Conservation (phyloP, 495 filamentous ascomycete species). For the Parmelia sp. region DNA sequence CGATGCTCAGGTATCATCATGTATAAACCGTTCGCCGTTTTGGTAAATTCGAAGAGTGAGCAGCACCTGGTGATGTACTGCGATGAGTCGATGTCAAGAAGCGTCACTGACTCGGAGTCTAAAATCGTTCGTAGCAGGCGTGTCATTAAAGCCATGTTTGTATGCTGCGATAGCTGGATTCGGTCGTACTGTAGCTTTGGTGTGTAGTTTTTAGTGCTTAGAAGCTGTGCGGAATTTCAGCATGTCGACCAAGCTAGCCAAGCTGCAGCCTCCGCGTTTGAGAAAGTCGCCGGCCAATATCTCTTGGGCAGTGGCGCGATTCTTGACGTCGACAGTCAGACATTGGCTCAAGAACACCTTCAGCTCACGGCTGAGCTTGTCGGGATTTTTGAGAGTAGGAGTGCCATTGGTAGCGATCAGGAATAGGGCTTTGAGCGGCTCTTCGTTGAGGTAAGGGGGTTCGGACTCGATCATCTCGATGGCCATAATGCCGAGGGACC, state of each 20-base stretch:
- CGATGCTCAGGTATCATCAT: slow-evolving; percentile 16
- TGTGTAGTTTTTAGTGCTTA: no score
- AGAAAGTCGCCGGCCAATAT: slow-evolving; percentile 79
- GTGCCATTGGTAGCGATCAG: slow-evolving; percentile 98
- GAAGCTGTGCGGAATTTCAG: slow-evolving; percentile 55
- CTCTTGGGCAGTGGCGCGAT: slow-evolving; percentile 83
- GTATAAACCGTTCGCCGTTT: slow-evolving; percentile 6
- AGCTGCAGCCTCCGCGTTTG: slow-evolving; percentile 58
- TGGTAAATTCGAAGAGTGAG: neutral
- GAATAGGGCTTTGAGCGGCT: slow-evolving; percentile 93
- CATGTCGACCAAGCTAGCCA: slow-evolving; percentile 75
- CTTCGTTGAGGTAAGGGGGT: slow-evolving; percentile 95
- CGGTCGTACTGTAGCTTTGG: neutral
- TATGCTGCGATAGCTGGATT: neutral
- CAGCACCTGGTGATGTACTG: slow-evolving; percentile 6
- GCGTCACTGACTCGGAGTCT: slow-evolving; percentile 10
- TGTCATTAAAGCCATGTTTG: neutral
- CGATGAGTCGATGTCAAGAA: slow-evolving; percentile 1
- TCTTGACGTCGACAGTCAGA: slow-evolving; percentile 92
- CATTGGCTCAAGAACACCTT: slow-evolving; percentile 94
- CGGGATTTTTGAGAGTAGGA: slow-evolving; percentile 91
- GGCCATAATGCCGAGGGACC: slow-evolving; percentile 98
- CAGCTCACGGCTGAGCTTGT: slow-evolving; percentile 92
- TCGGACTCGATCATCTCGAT: slow-evolving; percentile 99
- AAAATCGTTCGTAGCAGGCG: slow-evolving; percentile 1